Evolutionary conservation across 768 basidiomycete genomes (phyloP).

Genomic region (Rhodotorula diobovata): DNA sequence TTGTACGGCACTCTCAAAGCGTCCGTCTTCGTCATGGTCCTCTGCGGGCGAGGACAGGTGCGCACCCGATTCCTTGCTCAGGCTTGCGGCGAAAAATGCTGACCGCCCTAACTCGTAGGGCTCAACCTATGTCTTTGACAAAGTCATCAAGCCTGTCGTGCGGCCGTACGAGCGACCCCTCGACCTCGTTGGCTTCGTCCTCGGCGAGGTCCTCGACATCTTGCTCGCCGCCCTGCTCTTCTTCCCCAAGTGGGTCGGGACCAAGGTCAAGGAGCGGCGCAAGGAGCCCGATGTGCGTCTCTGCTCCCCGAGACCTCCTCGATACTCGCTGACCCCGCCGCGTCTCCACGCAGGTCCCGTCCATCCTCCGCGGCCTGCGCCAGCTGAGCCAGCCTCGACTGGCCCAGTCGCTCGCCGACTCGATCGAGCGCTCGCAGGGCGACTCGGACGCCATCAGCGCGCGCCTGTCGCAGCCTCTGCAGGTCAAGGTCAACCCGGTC

Average conservation of each 20-base stretch:
- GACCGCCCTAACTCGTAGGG: constrained; percentile 7
- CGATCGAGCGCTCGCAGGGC: constrained; percentile 14
- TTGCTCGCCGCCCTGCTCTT: constrained; percentile 1
- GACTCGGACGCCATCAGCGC: constrained; percentile 10
- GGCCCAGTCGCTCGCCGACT: constrained; percentile 21
- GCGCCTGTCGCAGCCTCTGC: constrained; percentile 12
- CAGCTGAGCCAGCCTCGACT: constrained; percentile 7
- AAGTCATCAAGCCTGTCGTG: constrained; percentile 19
- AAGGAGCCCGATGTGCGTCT: constrained; percentile 6
- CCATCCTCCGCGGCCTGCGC: constrained; percentile 24
- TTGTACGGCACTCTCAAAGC: constrained; percentile 28
- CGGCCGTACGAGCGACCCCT: constrained; percentile 33
- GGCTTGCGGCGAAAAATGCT: too few relatives aligned
- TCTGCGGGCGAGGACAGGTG: constrained; percentile 21
- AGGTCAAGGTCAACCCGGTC: neutral
- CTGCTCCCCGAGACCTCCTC: neutral
- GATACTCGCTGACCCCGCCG: neutral
- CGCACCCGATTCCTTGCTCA: neutral
- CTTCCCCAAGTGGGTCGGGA: constrained; percentile 1
- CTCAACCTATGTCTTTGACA: constrained; percentile 17
- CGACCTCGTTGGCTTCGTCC: constrained; percentile 26
- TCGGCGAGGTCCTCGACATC: constrained; percentile 22
- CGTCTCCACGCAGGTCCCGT: constrained; percentile 8
- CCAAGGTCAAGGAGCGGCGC: neutral
- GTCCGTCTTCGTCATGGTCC: constrained; percentile 8